A percentile compares a stretch with the other conserved stretches of the same genome.
Conservation (phyloP, 352 stramenopile genomes). For the Phytophthora tentaculata region DNA sequence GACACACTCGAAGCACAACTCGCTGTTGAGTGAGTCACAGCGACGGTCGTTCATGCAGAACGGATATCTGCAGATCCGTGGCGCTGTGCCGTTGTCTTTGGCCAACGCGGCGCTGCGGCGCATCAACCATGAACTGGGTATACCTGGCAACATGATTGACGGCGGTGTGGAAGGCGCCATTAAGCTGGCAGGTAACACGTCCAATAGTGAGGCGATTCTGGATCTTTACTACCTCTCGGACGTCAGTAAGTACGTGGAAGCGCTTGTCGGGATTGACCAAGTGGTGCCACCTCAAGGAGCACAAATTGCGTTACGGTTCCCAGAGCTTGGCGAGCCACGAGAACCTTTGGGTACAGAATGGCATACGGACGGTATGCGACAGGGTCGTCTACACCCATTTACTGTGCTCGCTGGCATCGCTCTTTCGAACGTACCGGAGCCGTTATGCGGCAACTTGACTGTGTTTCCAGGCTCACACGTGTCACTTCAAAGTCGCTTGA, state of each 20-base stretch:
- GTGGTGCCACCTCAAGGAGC: constrained; percentile 57
- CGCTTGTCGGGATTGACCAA: constrained; percentile 55
- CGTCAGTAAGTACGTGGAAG: constrained; percentile 63
- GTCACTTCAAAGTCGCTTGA: constrained; percentile 56
- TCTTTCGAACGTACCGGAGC: constrained; percentile 70
- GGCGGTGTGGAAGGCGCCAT: constrained; percentile 74
- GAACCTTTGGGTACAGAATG: constrained; percentile 76
- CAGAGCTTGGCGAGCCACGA: constrained; percentile 63
- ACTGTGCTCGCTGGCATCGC: constrained; percentile 68
- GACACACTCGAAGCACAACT: constrained; percentile 15
- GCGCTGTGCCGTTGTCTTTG: constrained; percentile 60
- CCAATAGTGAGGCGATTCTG: constrained; percentile 69
- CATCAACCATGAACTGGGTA: constrained; percentile 82
- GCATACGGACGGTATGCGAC: constrained; percentile 85
- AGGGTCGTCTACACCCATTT: constrained; percentile 76
- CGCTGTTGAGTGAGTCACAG: constrained; percentile 63
- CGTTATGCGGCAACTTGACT: constrained; percentile 72
- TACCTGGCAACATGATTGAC: constrained; percentile 72
- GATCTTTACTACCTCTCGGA: constrained; percentile 64
- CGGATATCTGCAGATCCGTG: constrained; percentile 73
- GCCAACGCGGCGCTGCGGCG: constrained; percentile 60
- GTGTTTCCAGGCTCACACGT: constrained; percentile 75
- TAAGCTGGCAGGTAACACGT: constrained; percentile 75
- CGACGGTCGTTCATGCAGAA: constrained; percentile 72
- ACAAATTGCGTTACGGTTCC: constrained; percentile 80